These are phyloP conservation scores for Cordyceps militaris DNA, from an alignment of 2,329 filamentous ascomycete species.

Conservation along the genomic window DNA sequence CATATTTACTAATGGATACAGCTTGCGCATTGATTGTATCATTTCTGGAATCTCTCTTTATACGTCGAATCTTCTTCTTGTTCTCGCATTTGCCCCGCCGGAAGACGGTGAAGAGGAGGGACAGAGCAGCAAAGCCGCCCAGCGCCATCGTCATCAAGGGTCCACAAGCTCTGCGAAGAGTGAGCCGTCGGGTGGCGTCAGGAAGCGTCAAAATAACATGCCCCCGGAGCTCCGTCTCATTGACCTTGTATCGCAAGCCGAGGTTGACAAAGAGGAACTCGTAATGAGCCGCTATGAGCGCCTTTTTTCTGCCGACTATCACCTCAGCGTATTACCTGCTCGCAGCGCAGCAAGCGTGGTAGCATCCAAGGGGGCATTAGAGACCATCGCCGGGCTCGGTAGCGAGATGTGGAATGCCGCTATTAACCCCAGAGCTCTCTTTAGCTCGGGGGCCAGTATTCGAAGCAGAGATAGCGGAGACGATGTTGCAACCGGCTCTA, in stretches of 20 bases:
- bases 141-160: slow-evolving; percentile 25
- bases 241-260: slow-evolving; percentile 78
- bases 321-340: slow-evolving; percentile 76
- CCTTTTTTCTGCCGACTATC: slow-evolving; percentile 84
- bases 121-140: slow-evolving; percentile 27
- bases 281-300: slow-evolving; percentile 81
- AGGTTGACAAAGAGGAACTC: slow-evolving; percentile 80
- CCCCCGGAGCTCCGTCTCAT: slow-evolving; percentile 88
- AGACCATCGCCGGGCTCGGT: slow-evolving; percentile 64
- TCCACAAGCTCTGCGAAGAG: slow-evolving; percentile 45
- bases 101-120: slow-evolving; percentile 42
- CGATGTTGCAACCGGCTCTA: slow-evolving; percentile 42
- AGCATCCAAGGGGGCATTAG: slow-evolving; percentile 65
- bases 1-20: slow-evolving; percentile 33
- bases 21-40: slow-evolving; percentile 92
- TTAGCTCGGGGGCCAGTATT: slow-evolving; percentile 79
- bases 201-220: slow-evolving; percentile 68
- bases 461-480: slow-evolving; percentile 55
- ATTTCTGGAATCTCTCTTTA: slow-evolving; percentile 96
- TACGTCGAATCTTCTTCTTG: slow-evolving; percentile 81
- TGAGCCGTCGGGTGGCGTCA: slow-evolving; percentile 58
- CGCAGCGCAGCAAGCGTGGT: slow-evolving; percentile 57
- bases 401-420: slow-evolving; percentile 86
- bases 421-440: slow-evolving; percentile 77
- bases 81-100: slow-evolving; percentile 84